Percentiles rank a stretch among this genome's conserved stretches.
Conservation (phyloP, 2,329 filamentous ascomycete species). For the Pseudogymnoascus sp. region DNA sequence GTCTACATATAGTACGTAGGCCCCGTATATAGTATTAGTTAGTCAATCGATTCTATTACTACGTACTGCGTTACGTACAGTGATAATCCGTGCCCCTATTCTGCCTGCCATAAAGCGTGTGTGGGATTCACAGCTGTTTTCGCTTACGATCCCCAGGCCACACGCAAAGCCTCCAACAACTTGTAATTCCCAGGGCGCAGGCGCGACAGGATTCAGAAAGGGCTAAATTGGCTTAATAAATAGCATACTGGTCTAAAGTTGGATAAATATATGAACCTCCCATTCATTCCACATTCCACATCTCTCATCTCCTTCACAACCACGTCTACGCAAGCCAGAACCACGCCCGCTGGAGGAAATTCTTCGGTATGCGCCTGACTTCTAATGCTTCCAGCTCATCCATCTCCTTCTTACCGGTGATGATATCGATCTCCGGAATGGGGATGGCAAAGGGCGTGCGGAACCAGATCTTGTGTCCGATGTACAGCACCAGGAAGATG, state of each 20-base stretch:
- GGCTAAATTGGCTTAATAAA: slow-evolving; percentile 5
- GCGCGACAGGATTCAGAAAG: background rate
- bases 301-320: background rate
- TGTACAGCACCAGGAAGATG: slow-evolving; percentile 52
- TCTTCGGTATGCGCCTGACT: slow-evolving; percentile 41
- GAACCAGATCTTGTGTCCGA: slow-evolving; percentile 49
- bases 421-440: slow-evolving; percentile 45
- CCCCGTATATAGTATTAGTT: too few species aligned
- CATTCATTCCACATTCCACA: background rate
- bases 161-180: too few species aligned
- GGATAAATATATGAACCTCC: background rate
- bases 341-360: slow-evolving; percentile 45
- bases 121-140: too few species aligned
- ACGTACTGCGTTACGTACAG: too few species aligned
- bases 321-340: slow-evolving; percentile 43
- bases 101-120: too few species aligned
- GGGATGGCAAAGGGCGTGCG: slow-evolving; percentile 37
- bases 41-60: too few species aligned
- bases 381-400: slow-evolving; percentile 41
- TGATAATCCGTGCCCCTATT: too few species aligned
- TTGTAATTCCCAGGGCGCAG: background rate
- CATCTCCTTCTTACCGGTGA: slow-evolving; percentile 55
- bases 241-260: slow-evolving; percentile 8
- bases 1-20: too few species aligned
- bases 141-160: too few species aligned